These are phyloP conservation scores for Penicillium sp. DNA, from an alignment of 2,329 filamentous ascomycete genomes.

Conservation along the genomic window DNA sequence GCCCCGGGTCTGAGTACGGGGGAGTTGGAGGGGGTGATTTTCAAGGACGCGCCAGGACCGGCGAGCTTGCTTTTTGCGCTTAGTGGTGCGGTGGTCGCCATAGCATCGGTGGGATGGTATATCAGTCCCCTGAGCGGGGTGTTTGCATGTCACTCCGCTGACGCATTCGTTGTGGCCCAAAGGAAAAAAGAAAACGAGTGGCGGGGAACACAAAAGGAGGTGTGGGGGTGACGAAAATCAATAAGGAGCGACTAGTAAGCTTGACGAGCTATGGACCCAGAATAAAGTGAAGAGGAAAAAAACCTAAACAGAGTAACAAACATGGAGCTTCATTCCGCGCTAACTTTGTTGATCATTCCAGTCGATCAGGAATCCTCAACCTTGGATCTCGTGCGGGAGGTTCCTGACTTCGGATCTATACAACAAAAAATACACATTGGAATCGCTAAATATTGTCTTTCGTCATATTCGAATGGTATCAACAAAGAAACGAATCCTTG, in stretches of 20 bases:
- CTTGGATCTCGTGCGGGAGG: neutral
- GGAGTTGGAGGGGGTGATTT: constrained; percentile 74
- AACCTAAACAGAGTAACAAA: constrained; percentile 4
- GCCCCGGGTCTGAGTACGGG: constrained; percentile 64
- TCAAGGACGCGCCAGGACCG: constrained; percentile 48
- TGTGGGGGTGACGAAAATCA: constrained; percentile 4
- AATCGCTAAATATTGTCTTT: neutral
- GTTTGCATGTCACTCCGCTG: constrained; percentile 28
- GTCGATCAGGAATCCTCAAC: constrained; percentile 19
- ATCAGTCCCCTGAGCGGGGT: constrained; percentile 27
- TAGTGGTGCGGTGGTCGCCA: constrained; percentile 37
- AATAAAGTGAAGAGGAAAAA: neutral
- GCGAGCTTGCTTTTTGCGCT: constrained; percentile 38
- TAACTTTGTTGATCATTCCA: constrained; percentile 21
- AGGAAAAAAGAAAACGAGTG: constrained; percentile 1
- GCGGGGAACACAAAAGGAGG: constrained; percentile 6
- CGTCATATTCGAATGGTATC: too few species aligned
- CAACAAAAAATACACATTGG: neutral
- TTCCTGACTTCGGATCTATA: neutral
- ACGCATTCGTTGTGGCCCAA: constrained; percentile 27
- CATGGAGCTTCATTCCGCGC: constrained; percentile 20
- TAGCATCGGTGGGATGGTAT: constrained; percentile 29
- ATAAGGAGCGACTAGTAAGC: neutral
- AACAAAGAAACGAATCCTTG: too few species aligned
- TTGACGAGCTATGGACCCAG: neutral